Evolutionary conservation across 2,329 filamentous ascomycete species (phyloP).

Genomic region (Fusarium denticulatum): DNA sequence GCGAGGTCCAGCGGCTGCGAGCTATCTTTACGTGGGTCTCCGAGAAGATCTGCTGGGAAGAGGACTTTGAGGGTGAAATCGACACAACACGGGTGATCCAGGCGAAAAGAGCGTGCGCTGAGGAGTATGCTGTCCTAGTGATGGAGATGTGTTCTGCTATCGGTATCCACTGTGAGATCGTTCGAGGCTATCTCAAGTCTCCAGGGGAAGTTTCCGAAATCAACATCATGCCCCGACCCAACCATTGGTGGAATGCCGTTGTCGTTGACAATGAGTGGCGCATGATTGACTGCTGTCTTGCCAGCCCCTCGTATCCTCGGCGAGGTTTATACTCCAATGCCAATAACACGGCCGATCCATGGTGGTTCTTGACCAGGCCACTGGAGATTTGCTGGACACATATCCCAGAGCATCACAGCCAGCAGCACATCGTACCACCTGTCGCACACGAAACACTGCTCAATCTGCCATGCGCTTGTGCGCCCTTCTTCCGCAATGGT

Average conservation of each 20-base stretch:
- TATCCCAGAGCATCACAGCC: slow-evolving; percentile 84
- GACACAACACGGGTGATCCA: slow-evolving; percentile 88
- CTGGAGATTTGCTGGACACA: slow-evolving; percentile 96
- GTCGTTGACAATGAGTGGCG: slow-evolving; percentile 95
- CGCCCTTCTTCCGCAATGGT: slow-evolving; percentile 85
- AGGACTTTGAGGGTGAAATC: slow-evolving; percentile 86
- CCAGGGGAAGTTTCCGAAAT: slow-evolving; percentile 87
- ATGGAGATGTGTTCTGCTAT: slow-evolving; percentile 94
- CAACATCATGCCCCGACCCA: slow-evolving; percentile 83
- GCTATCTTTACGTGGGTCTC: slow-evolving; percentile 98
- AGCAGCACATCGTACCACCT: slow-evolving; percentile 93
- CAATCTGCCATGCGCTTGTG: slow-evolving; percentile 85
- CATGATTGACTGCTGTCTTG: slow-evolving; percentile 92
- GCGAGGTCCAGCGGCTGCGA: slow-evolving; percentile 89
- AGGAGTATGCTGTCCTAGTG: slow-evolving; percentile 90
- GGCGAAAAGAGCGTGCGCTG: slow-evolving; percentile 81
- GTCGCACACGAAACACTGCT: slow-evolving; percentile 87
- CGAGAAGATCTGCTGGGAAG: slow-evolving; percentile 96
- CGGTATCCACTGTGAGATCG: slow-evolving; percentile 85
- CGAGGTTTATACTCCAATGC: slow-evolving; percentile 80
- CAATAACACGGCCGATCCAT: slow-evolving; percentile 78
- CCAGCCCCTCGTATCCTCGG: slow-evolving; percentile 88
- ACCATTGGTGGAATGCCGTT: slow-evolving; percentile 98
- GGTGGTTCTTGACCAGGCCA: slow-evolving; percentile 94
- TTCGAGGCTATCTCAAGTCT: slow-evolving; percentile 89